phyloP scores from a whole-genome alignment of 129 eudicot species.

The Artemisia annua region DNA sequence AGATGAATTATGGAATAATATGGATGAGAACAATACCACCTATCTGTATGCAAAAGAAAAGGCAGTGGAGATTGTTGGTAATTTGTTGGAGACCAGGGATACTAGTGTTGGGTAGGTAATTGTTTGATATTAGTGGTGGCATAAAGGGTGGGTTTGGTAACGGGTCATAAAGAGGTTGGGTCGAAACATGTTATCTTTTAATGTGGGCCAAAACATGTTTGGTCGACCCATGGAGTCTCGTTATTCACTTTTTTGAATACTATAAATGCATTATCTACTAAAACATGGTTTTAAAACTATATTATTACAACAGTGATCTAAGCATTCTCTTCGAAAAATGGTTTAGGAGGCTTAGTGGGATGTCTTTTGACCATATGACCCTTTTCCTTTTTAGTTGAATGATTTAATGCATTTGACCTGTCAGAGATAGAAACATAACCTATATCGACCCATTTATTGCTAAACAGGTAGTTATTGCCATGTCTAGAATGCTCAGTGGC shows the following conservation, averaged over 20 bases:
- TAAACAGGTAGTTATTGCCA: not conserved
- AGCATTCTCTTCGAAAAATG: not conserved
- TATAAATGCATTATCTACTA: too few species aligned
- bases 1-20: constrained; percentile 52
- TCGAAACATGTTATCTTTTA: not conserved
- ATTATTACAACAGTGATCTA: too few species aligned
- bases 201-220: not conserved
- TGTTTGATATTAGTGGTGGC: not conserved
- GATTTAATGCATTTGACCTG: too few species aligned
- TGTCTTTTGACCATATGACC: not conserved
- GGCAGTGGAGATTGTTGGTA: constrained; percentile 51
- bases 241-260: not conserved
- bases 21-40: constrained; percentile 43
- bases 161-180: not conserved
- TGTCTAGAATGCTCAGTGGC: not conserved
- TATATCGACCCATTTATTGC: not conserved
- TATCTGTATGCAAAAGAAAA: constrained; percentile 55
- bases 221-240: not conserved
- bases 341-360: not conserved
- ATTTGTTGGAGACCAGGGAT: constrained; percentile 55
- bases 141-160: constrained; percentile 9
- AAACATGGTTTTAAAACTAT: too few species aligned
- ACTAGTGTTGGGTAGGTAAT: constrained; percentile 52
- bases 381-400: too few species aligned
- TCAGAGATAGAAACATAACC: not conserved